Evolutionary conservation across 2,329 filamentous ascomycete species (phyloP).

Genomic region (Byssoonygena ceratinophila): DNA sequence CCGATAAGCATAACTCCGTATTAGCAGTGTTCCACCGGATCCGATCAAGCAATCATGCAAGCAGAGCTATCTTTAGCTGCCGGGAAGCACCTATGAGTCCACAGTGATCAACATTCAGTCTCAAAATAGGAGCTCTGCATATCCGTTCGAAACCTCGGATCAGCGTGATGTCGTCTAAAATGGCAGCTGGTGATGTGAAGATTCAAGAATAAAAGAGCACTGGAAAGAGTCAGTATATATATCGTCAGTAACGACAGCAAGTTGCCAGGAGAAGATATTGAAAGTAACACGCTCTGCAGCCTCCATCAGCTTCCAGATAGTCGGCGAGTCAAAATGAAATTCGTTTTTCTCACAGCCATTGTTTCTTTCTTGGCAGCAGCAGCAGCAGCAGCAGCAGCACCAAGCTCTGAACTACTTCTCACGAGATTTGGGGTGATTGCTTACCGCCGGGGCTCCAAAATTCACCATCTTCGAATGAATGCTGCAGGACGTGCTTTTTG

Average conservation of each 20-base stretch:
- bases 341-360: conserved; percentile 7
- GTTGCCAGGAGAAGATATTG: no score
- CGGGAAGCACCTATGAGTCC: no score
- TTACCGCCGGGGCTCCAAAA: conserved; percentile 18
- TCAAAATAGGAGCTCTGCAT: not conserved
- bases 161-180: not conserved
- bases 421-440: conserved; percentile 21
- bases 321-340: conserved; percentile 2
- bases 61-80: no score
- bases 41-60: no score
- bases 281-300: no score
- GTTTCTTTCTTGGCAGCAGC: conserved; percentile 15
- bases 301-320: no score
- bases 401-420: conserved; percentile 1
- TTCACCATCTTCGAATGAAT: conserved; percentile 41
- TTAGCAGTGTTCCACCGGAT: no score
- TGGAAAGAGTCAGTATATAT: no score
- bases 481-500: conserved; percentile 43
- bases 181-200: not conserved
- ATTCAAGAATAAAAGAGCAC: not conserved
- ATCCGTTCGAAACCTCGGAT: not conserved
- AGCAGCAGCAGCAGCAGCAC: not conserved
- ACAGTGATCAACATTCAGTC: not conserved
- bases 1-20: no score
- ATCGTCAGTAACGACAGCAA: no score